Evolutionary conservation across 2,329 filamentous ascomycete species (phyloP), one percentile per base, ranked within the genome.

Genomic region (Talaromyces islandicus): DNA sequence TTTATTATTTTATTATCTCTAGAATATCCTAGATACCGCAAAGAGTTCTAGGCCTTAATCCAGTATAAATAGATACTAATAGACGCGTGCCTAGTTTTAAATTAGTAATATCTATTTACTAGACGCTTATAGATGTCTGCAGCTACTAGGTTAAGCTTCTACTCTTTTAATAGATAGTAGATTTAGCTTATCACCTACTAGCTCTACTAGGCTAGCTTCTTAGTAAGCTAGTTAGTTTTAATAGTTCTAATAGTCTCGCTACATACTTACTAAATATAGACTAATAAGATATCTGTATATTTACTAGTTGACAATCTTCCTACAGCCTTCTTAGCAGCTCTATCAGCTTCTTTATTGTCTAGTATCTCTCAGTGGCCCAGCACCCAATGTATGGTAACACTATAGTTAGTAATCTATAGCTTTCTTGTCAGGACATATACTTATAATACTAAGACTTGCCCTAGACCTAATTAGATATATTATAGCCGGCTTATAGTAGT

Each of bases 361-460:
- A 30, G 55, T 14, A 60, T 43, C 14, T 54, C 57, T 12, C 57
- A 25, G 35, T 64, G 57, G 27, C 56, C 63, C n/a, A 56, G 59
- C 50, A 60, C 56, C 61, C 59, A 64, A 1, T 38, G 50, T 24
- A 64, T 61, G 19, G 55, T 29, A 11, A 64, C 12, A 14, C 27
- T 38, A 14, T 25, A 27, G 9, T 19, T 25, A 19, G 41, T 43
- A 9, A 4, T 4, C 19, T n/a, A 11, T 19, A 43, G n/a, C 4
- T 43, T 7, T 19, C 12, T 21, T 1, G 7, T n/a, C 17, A 43
- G 6, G 14, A 9, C 1, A 10, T 43, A 43, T 43, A 21, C 6
- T 3, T 19, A n/a, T 5, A 43, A 11, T 4, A 9, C 4, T 19
- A 43, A 4, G n/a, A n/a, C 5, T 21, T 43, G 12, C 12, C 6